Conservation (phyloP, 805 yeast genomes). For the Cyberlindnera xylosilytica region DNA sequence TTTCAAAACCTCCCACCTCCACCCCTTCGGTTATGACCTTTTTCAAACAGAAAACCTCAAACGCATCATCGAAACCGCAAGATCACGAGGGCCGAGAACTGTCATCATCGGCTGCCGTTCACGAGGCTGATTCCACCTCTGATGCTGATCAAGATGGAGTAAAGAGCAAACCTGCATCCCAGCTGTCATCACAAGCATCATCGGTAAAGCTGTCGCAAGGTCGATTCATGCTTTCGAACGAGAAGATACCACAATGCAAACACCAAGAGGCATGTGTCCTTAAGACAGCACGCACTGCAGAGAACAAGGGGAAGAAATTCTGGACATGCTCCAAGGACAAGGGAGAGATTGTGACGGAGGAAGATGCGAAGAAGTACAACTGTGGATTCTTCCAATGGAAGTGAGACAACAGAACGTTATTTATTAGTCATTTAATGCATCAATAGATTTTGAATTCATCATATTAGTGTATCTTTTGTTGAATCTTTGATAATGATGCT, state of each 20-base stretch:
- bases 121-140: not conserved
- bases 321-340: slow-evolving; percentile 48
- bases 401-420: too few relatives aligned
- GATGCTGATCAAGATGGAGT: not conserved
- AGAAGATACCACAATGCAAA: slow-evolving; percentile 41
- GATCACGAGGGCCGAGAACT: too few relatives aligned
- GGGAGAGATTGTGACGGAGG: slow-evolving; percentile 22
- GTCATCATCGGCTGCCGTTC: not conserved
- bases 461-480: not conserved
- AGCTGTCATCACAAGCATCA: not conserved
- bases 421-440: too few relatives aligned
- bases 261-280: slow-evolving; percentile 46
- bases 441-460: slow-evolving; percentile 1
- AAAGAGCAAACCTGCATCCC: not conserved
- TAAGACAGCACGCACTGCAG: slow-evolving; percentile 41
- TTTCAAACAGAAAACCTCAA: slow-evolving; percentile 9
- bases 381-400: slow-evolving; percentile 58
- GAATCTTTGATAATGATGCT: slow-evolving; percentile 10
- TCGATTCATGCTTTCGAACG: slow-evolving; percentile 16
- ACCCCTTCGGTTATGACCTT: slow-evolving; percentile 15
- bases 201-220: slow-evolving; percentile 17
- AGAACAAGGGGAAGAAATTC: slow-evolving; percentile 47
- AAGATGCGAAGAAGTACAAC: slow-evolving; percentile 31
- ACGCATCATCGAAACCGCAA: too few relatives aligned
- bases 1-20: not conserved